phyloP scores from a whole-genome alignment of 192 early-diverging fungal genomes.

The Ambispora gerdemannii region DNA sequence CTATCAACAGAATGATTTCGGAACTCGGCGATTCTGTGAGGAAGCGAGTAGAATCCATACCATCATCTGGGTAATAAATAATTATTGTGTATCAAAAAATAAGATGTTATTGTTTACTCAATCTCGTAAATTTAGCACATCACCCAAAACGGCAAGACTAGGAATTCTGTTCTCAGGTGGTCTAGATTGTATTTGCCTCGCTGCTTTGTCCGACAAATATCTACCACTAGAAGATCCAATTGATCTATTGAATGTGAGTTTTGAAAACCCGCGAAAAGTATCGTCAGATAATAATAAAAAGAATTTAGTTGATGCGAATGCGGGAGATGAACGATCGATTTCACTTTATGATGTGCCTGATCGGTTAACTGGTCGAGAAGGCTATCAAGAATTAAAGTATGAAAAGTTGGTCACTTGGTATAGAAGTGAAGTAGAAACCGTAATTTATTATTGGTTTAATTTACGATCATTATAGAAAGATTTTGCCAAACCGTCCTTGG shows the following conservation, averaged over 20 bases:
- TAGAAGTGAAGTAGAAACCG: not conserved
- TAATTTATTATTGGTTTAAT: not conserved
- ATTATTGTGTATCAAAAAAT: not conserved
- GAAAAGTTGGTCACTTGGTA: not conserved
- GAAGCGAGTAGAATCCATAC: slow-evolving; percentile 48
- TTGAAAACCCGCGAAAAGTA: slow-evolving; percentile 80
- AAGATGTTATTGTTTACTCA: slow-evolving; percentile 9
- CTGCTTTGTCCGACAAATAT: slow-evolving; percentile 72
- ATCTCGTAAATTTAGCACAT: slow-evolving; percentile 28
- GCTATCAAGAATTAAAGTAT: slow-evolving; percentile 48
- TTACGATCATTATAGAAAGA: slow-evolving; percentile 47
- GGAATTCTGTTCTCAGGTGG: slow-evolving; percentile 92
- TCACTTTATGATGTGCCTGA: slow-evolving; percentile 75
- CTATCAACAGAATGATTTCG: slow-evolving; percentile 38
- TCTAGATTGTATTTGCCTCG: slow-evolving; percentile 87
- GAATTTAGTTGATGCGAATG: slow-evolving; percentile 14
- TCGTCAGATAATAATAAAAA: slow-evolving; percentile 43
- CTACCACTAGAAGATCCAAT: slow-evolving; percentile 73
- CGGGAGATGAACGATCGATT: not conserved
- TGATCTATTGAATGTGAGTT: slow-evolving; percentile 92
- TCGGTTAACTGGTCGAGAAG: slow-evolving; percentile 67
- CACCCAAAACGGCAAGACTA: slow-evolving; percentile 49
- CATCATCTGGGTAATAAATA: slow-evolving; percentile 38
- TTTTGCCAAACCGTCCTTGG: slow-evolving; percentile 74
- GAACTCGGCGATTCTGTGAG: slow-evolving; percentile 48